phyloP scores from a whole-genome alignment of 805 yeast genomes.

The Candida incommunis region DNA sequence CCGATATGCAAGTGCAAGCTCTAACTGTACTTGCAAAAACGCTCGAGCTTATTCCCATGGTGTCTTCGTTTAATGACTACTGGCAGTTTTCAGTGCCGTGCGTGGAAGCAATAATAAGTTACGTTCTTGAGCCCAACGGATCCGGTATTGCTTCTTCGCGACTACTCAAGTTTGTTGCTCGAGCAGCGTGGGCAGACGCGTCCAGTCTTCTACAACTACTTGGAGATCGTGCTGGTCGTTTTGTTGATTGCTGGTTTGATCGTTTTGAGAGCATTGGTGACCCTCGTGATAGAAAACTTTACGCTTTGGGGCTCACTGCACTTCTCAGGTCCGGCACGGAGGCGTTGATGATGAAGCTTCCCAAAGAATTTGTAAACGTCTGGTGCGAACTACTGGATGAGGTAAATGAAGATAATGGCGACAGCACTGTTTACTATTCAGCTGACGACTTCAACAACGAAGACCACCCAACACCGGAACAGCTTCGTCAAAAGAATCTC shows the following conservation, averaged over 20 bases:
- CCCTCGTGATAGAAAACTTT: slow-evolving; percentile 61
- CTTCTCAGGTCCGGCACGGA: slow-evolving; percentile 28
- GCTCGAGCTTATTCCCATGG: slow-evolving; percentile 9
- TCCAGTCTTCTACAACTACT: not conserved
- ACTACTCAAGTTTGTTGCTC: slow-evolving; percentile 1
- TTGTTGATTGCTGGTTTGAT: slow-evolving; percentile 16
- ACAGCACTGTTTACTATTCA: slow-evolving; percentile 17
- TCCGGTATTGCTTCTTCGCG: slow-evolving; percentile 1
- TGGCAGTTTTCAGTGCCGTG: not conserved
- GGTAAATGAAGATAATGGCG: slow-evolving; percentile 50
- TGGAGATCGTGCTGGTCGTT: slow-evolving; percentile 1
- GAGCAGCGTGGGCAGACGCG: slow-evolving; percentile 1
- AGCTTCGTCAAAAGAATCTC: slow-evolving; percentile 20
- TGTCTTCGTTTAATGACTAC: slow-evolving; percentile 8
- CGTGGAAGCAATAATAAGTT: not conserved
- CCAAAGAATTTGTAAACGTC: slow-evolving; percentile 23
- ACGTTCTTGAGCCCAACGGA: not conserved
- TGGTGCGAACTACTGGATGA: slow-evolving; percentile 58
- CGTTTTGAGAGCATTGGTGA: slow-evolving; percentile 44
- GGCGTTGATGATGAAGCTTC: slow-evolving; percentile 18
- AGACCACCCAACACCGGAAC: slow-evolving; percentile 13
- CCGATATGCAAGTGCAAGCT: slow-evolving; percentile 8
- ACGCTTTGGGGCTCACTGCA: slow-evolving; percentile 45
- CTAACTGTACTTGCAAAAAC: slow-evolving; percentile 6
- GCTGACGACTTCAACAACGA: slow-evolving; percentile 10